These are phyloP conservation scores for Chloris gayana DNA, from an alignment of 176 grass and related monocot genomes.

Conservation along the genomic window DNA sequence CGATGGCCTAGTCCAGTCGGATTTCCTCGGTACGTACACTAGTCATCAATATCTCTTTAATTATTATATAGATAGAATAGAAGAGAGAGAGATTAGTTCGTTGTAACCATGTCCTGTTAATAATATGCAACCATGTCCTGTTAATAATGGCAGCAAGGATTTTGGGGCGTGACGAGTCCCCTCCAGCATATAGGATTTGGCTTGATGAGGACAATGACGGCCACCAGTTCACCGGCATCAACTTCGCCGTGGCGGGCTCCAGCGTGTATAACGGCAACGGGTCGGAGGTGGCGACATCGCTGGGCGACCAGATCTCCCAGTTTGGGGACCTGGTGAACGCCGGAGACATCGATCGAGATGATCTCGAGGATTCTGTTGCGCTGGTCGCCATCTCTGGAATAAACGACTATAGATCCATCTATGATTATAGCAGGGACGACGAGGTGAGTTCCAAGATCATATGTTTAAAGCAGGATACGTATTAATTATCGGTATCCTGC, in stretches of 20 bases:
- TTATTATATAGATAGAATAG: too few relatives aligned
- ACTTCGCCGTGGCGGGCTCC: not conserved
- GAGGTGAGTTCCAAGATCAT: not conserved
- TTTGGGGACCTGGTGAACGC: not conserved
- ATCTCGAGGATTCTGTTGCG: not conserved
- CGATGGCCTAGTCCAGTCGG: not conserved
- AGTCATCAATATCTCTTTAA: too few relatives aligned
- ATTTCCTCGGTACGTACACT: not conserved
- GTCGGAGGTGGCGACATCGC: not conserved
- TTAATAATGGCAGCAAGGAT: not conserved
- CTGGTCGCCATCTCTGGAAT: not conserved
- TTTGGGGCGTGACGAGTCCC: not conserved
- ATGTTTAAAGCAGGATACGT: too few relatives aligned
- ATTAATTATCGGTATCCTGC: too few relatives aligned
- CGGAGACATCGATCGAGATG: not conserved
- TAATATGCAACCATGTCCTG: too few relatives aligned
- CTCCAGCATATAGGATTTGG: not conserved
- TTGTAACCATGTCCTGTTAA: too few relatives aligned
- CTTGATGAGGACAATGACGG: not conserved
- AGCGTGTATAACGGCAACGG: not conserved
- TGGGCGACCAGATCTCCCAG: not conserved
- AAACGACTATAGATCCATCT: not conserved
- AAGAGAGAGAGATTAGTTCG: too few relatives aligned
- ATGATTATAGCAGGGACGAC: not conserved
- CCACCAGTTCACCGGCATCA: not conserved